Conservation (phyloP, 352 stramenopile species). For the Pythium chondricola region DNA sequence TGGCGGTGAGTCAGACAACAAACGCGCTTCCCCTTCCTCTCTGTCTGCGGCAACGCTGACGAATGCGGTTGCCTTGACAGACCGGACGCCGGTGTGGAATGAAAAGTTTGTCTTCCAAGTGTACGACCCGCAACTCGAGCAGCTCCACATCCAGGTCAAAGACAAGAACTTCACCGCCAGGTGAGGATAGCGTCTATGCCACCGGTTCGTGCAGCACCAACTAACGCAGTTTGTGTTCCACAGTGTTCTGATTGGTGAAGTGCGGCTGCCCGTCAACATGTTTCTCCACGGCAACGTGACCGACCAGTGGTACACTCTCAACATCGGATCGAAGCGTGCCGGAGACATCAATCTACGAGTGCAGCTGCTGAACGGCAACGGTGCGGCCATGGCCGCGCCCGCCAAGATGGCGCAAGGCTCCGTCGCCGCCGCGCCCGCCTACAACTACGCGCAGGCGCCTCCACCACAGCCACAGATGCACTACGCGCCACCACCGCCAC, state of each 20-base stretch:
- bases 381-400: not conserved
- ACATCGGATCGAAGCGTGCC: constrained; percentile 47
- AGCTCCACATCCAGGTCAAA: constrained; percentile 72
- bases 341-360: constrained; percentile 82
- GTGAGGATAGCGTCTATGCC: constrained; percentile 4
- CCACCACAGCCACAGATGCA: constrained; percentile 26
- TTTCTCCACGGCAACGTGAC: constrained; percentile 57
- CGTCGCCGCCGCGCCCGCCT: not conserved
- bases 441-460: constrained; percentile 1
- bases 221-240: not conserved
- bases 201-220: not conserved
- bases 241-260: constrained; percentile 70
- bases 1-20: constrained; percentile 35
- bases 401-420: not conserved
- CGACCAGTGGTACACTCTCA: constrained; percentile 80
- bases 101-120: constrained; percentile 77
- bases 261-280: constrained; percentile 64
- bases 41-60: no score
- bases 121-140: constrained; percentile 64
- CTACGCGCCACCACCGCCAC: constrained; percentile 8
- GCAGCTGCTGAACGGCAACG: constrained; percentile 33
- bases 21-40: no score
- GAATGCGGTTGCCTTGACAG: constrained; percentile 17
- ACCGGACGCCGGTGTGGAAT: constrained; percentile 74
- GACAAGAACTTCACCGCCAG: constrained; percentile 80